Base-by-base conservation (phyloP, 2,329 filamentous ascomycete genomes). In the Truncatella angustata region DNA sequence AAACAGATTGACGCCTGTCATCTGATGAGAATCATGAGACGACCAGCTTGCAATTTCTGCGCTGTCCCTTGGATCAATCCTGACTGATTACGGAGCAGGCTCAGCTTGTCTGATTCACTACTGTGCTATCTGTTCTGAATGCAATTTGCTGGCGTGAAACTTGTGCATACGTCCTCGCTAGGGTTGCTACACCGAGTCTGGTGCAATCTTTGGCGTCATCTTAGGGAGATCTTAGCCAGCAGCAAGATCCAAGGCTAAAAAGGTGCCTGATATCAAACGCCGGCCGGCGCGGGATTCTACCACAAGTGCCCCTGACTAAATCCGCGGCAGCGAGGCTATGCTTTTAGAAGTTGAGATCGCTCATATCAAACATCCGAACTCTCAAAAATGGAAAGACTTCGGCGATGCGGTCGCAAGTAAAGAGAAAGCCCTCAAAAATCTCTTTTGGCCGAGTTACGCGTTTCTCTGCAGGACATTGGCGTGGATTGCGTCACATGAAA, bases 331-430 rank as follows among this genome's bases (percentile, higher is more conserved):
- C 40, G 21, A 24, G 24, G 24, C 24, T 44, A 44, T 44, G 36
- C 36, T 39, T n/a, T 5, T 7, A 20, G 3, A 24, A 23, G 40
- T n/a, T 44, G 23, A 21, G 40, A 44, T 44, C 40, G 40, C 40
- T 44, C 21, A 44, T 44, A 23, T 44, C 24, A 44, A 44, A 44
- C 40, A 44, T 44, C 40, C 40, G 40, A 44, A 44, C 40, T 26
- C 28, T 28, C n/a, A 32, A 14, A n/a, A n/a, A n/a, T n/a, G n/a
- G n/a, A n/a, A 32, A 32, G 28, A 14, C 28, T 9, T 32, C 28
- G 28, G 28, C 28, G n/a, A n/a, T 32, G 28, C 28, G 28, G 40
- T 44, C 21, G 40, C 40, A 44, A 14, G 28, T 44, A 44, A 24
- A 44, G 23, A 28, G 14, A 32, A 14, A n/a, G n/a, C n/a, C n/a